These are phyloP conservation scores for Phaeotremella skinneri DNA, from an alignment of 768 basidiomycete species.

Conservation along the genomic window DNA sequence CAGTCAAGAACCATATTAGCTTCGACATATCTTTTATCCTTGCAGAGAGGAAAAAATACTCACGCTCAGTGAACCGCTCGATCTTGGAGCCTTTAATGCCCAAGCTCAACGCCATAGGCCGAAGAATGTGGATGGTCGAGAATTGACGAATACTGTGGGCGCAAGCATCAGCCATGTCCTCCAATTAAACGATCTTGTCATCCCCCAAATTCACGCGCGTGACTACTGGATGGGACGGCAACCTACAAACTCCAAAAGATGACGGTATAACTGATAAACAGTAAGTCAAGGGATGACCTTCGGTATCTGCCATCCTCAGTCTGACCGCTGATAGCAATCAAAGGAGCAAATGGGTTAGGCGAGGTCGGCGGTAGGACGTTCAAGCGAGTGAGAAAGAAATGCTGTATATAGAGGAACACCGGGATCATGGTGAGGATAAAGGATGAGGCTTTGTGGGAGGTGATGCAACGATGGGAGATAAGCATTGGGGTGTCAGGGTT, in stretches of 20 bases:
- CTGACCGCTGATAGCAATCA: conserved; percentile 61
- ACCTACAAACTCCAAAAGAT: conserved; percentile 76
- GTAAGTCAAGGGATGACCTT: conserved; percentile 71
- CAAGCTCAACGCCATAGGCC: conserved; percentile 66
- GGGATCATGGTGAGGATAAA: conserved; percentile 40
- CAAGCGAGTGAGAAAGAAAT: conserved; percentile 55
- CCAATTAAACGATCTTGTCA: too few species aligned
- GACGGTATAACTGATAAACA: conserved; percentile 78
- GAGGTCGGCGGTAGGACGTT: conserved; percentile 42
- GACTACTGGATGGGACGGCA: background rate
- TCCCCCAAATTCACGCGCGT: too few species aligned
- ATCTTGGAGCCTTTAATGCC: conserved; percentile 72
- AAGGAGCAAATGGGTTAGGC: conserved; percentile 68
- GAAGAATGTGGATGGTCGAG: conserved; percentile 64
- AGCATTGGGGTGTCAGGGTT: background rate
- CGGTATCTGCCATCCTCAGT: conserved; percentile 54
- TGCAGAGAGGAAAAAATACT: conserved; percentile 9
- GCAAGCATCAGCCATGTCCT: background rate
- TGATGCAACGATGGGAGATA: background rate
- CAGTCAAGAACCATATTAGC: background rate
- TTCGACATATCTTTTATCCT: background rate
- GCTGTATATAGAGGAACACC: conserved; percentile 40
- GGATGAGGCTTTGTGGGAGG: conserved; percentile 32
- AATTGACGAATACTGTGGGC: conserved; percentile 63
- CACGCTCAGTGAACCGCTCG: conserved; percentile 81